Evolutionary conservation across 768 basidiomycete genomes (phyloP).

Genomic region (Lactarius vividus): DNA sequence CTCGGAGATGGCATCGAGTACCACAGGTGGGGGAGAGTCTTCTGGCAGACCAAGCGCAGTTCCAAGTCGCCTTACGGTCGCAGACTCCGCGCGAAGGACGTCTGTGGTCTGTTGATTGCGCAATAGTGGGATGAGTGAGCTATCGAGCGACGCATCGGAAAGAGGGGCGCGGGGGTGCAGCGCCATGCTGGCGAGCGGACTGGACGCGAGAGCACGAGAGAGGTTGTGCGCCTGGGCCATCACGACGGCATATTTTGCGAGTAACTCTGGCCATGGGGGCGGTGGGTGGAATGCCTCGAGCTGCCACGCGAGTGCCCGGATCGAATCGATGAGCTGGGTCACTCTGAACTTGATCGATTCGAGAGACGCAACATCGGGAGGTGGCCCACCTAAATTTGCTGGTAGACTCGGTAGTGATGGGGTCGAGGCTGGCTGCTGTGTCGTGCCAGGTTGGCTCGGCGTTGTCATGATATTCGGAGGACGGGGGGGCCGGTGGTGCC

Average conservation of each 20-base stretch:
- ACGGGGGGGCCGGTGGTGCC: not conserved
- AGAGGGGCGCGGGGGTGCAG: conserved; percentile 60
- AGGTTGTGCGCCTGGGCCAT: conserved; percentile 81
- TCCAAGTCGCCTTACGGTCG: conserved; percentile 65
- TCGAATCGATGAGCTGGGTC: conserved; percentile 76
- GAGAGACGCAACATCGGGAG: conserved; percentile 35
- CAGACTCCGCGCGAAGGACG: conserved; percentile 68
- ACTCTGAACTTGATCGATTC: conserved; percentile 77
- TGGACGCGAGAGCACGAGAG: conserved; percentile 57
- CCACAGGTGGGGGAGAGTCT: conserved; percentile 28
- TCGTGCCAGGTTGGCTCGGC: not conserved
- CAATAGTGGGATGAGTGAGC: conserved; percentile 67
- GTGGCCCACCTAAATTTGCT: conserved; percentile 11
- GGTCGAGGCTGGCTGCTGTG: not conserved
- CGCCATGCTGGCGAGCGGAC: conserved; percentile 62
- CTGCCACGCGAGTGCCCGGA: conserved; percentile 59
- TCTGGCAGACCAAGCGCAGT: conserved; percentile 50
- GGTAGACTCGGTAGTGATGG: conserved; percentile 7
- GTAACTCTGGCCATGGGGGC: conserved; percentile 80
- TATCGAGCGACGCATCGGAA: conserved; percentile 67
- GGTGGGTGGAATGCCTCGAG: conserved; percentile 58
- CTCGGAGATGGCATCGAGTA: conserved; percentile 37
- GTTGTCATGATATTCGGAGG: conserved; percentile 10
- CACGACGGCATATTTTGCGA: conserved; percentile 82
- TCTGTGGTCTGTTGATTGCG: conserved; percentile 79